Evolutionary conservation across 2,329 filamentous ascomycete genomes (phyloP), one percentile per base, ranked within the genome.

Genomic region (Hypoxylon sp.): DNA sequence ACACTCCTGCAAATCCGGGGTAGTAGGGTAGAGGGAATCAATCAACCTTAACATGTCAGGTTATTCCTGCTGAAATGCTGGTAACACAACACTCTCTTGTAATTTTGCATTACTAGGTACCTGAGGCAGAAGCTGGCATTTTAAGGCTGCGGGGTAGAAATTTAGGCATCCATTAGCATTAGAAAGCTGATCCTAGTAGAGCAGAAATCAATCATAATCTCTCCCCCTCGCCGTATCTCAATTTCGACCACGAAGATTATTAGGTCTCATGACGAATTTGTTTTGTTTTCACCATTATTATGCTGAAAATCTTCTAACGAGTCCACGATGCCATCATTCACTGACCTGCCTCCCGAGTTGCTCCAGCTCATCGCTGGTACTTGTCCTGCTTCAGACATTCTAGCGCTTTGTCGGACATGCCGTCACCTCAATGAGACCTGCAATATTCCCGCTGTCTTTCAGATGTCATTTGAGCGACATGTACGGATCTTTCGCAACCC

Each of bases 311-410:
- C 21, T 49, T 25, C 49, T 36, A 11, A 19, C 13, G 21, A 14
- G 21, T 41, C 13, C 34, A 56, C 53, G 7, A 71, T 69, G 66
- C n/a, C 45, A 2, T 2, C 19, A 9, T 13, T 71, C 10, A 55
- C 55, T 9, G 50, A 67, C 19, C 53, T 71, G 1, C 66, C 68
- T 6, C 32, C n/a, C 14, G 68, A 71, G 58, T 30, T 71, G 23
- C 45, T 69, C 23, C 68, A 69, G 36, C 57, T 65, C n/a, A 64
- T 69, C 11, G 68, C 66, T 5, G 68, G 66, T 23, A 57, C 11
- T 46, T 71, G 66, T 28, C 50, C 53, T 4, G 63, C 63, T 7
- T 11, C 28, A 4, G 68, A 71, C 43, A 69, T 67, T 36, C 38
- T 71, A 32, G 43, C 63, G 2, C 63, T 71, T 14, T 30, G 60